Percentiles rank a stretch among this genome's conserved stretches.
phyloP scores from a whole-genome alignment of 495 filamentous ascomycete genomes.

The Daldinia childiae region DNA sequence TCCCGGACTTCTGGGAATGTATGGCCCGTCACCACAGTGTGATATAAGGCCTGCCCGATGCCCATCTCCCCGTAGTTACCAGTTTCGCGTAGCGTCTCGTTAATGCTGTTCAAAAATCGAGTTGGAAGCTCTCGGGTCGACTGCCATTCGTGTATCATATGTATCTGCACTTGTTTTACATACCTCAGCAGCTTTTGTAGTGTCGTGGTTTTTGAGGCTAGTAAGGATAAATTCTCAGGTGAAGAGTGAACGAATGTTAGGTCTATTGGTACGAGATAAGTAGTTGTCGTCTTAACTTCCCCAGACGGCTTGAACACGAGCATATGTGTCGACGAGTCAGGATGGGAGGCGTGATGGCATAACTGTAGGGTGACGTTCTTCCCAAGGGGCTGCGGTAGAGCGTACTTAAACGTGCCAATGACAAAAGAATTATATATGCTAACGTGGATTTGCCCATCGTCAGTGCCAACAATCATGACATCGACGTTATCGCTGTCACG shows the following conservation, averaged over 20 bases:
- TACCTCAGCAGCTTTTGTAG: conserved; percentile 88
- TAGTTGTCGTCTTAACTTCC: conserved; percentile 40
- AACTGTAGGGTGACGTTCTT: conserved; percentile 50
- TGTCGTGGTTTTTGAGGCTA: conserved; percentile 86
- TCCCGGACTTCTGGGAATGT: conserved; percentile 80
- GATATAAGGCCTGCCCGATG: conserved; percentile 81
- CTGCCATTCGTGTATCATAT: conserved; percentile 82
- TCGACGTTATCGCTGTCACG: conserved; percentile 78
- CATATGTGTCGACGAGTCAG: conserved; percentile 77
- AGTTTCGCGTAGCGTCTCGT: conserved; percentile 64
- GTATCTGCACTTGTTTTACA: conserved; percentile 75
- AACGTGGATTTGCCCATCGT: conserved; percentile 80
- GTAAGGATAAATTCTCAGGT: conserved; percentile 78
- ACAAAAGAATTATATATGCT: conserved; percentile 91
- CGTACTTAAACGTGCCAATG: conserved; percentile 72
- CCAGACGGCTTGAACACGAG: conserved; percentile 64
- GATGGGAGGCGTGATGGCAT: conserved; percentile 74
- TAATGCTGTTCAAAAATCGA: conserved; percentile 77
- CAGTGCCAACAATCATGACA: conserved; percentile 81
- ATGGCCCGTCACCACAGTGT: conserved; percentile 85
- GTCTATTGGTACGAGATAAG: conserved; percentile 80
- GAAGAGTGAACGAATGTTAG: conserved; percentile 82
- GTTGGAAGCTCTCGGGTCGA: conserved; percentile 80
- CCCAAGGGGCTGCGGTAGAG: conserved; percentile 36
- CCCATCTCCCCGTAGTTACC: conserved; percentile 49